These are phyloP conservation scores for Xylaria grammica DNA, from an alignment of 495 filamentous ascomycete species.

Conservation along the genomic window DNA sequence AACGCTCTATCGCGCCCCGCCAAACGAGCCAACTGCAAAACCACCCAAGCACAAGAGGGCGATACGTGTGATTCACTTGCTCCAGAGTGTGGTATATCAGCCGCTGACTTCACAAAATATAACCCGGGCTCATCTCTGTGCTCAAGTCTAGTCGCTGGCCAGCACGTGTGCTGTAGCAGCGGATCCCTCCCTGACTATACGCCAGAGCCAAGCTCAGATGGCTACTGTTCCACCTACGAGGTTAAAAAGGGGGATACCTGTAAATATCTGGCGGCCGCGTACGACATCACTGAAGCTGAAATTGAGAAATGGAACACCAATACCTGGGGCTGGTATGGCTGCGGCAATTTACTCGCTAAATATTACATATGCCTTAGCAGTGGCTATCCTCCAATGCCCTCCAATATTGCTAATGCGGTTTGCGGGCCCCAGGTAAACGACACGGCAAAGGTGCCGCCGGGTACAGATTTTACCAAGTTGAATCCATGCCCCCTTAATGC, in stretches of 20 bases:
- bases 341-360: slow-evolving; percentile 34
- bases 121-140: slow-evolving; percentile 45
- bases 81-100: slow-evolving; percentile 45
- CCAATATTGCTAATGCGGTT: neutral
- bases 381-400: slow-evolving; percentile 43
- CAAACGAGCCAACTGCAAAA: slow-evolving; percentile 33
- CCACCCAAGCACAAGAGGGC: slow-evolving; percentile 26
- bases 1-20: no score
- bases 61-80: slow-evolving; percentile 51
- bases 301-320: slow-evolving; percentile 48
- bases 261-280: slow-evolving; percentile 30
- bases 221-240: slow-evolving; percentile 45
- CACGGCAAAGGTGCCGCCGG: slow-evolving; percentile 10
- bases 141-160: slow-evolving; percentile 36
- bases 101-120: slow-evolving; percentile 44
- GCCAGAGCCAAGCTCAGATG: slow-evolving; percentile 49
- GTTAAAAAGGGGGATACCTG: slow-evolving; percentile 44
- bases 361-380: slow-evolving; percentile 54
- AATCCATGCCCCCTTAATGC: slow-evolving; percentile 47
- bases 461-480: slow-evolving; percentile 26
- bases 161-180: slow-evolving; percentile 55
- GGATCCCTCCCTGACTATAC: slow-evolving; percentile 43
- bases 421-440: slow-evolving; percentile 16
- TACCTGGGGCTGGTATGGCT: slow-evolving; percentile 59
- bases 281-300: slow-evolving; percentile 40